Base-by-base conservation (phyloP, 116 monocot genomes). In the Cymodocea nodosa region DNA sequence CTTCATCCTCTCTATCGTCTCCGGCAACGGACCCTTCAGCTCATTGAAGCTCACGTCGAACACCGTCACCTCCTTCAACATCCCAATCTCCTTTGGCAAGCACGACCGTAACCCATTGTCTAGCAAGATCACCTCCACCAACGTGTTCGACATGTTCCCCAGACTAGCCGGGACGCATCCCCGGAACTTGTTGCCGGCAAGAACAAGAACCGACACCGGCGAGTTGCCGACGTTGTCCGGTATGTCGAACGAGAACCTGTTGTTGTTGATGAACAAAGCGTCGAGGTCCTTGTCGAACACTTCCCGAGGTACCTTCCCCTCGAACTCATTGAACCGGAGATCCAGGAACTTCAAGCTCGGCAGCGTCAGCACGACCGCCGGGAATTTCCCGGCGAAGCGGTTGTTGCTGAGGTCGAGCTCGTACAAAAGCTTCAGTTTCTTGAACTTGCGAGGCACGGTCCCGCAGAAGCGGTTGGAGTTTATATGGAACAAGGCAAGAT, bases 401-500 rank as follows among this genome's bases (percentile, higher is more conserved):
- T 84, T 84, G 68, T 80, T 80, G 68, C 83, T 80, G 67, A 83
- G 25, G 49, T 83, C 83, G 23, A 80, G 57, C 74, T 83, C 80
- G 15, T 67, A 60, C 2, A 83, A 73, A 30, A 71, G 20, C 12
- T 52, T 48, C 19, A 84, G 77, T 6, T 63, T 50, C 5, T 58
- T 22, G 70, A 84, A 77, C 50, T 13, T 54, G 34, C 67, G 70
- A 1, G 85, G 89, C 9, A 89, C 68, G 17, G 74, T 77, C 8
- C 93, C 93, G 63, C 93, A 93, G 79, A 93, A 81, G 10, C 93
- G 85, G 68, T 93, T 93, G 34, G 93, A 93, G 77, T 88, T 93
- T 70, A 85, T 67, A 71, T 93, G 88, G 68, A 93, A 79, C 60
- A 81, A 68, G 8, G 77, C 65, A 17, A 56, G 24, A 61, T 81